Base-by-base conservation (phyloP, 441 rosid genomes). In the Jatropha podagrica region DNA sequence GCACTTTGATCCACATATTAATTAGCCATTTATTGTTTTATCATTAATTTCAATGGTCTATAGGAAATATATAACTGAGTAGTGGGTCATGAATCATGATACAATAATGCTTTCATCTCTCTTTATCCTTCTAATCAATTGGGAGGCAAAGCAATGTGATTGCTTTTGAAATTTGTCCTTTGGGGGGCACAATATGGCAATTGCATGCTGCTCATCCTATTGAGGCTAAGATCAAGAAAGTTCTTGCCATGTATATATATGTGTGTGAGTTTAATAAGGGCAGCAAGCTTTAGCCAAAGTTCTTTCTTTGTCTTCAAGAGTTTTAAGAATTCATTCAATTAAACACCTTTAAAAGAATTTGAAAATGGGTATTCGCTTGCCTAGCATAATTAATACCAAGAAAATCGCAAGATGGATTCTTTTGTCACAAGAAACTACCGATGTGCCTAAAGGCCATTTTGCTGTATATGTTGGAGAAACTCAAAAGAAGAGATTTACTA, bases 371-470 rank as follows among this genome's bases (percentile, higher is more conserved):
- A 23, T 58, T 58, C 32, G 15, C 5, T 23, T 58, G 37, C 62
- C 13, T 8, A 58, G 32, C 37, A 58, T 58, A 5, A 14, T 58
- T 32, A 20, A 18, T 20, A 14, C 62, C n/a, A 58, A 58, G 23
- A 32, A 58, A 58, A 20, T 58, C 20, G 37, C n/a, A 2, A 23
- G 62, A 32, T 32, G 62, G 62, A 58, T 58, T 58, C 12, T 58
- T 2, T 23, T 23, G 32, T 58, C 62, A 23, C 62, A 58, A 20
- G 62, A 51, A 10, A 5, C 4, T 0, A 55, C 83, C 63, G 64
- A 79, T 64, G 86, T 88, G 8, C 91, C 91, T 2, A 91, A 81
- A 61, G 91, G 93, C 42, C 77, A 79, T 67, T 60, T 85, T 63
- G 84, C 92, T 15, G 88, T 86, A 14, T 73, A 73, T 62, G 38